Conservation (phyloP, 306 rosid genomes). For the Cucurbita moschata region DNA sequence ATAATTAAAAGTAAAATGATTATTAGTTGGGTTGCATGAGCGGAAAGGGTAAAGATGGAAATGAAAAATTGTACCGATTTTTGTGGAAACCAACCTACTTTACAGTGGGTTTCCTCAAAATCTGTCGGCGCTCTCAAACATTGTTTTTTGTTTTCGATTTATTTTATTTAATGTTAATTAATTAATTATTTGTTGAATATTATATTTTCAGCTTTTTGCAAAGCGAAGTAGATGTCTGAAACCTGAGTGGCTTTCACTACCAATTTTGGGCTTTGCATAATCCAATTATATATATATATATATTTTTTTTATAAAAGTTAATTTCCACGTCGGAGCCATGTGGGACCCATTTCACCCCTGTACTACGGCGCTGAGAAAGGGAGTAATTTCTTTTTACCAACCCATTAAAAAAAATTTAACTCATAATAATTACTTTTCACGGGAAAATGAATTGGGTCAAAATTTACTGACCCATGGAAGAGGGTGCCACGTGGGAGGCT, state of each 20-base stretch:
- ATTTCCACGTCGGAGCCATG: not conserved
- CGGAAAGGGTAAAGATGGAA: not conserved
- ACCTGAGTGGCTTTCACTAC: no score
- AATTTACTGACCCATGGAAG: not conserved
- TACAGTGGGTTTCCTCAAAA: not conserved
- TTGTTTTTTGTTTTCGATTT: not conserved
- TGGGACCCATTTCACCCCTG: not conserved
- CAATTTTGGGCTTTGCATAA: no score
- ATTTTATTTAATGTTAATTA: no score
- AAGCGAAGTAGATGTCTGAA: not conserved
- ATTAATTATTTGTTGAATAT: no score
- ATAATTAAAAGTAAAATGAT: no score
- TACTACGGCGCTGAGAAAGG: not conserved
- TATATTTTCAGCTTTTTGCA: not conserved
- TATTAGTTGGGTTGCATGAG: not conserved
- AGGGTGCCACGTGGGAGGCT: not conserved
- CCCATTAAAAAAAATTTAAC: not conserved
- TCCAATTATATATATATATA: no score
- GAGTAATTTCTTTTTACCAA: not conserved
- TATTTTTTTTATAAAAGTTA: not conserved
- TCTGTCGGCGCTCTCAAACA: not conserved
- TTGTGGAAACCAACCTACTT: constrained; percentile 2
- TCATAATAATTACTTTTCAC: not conserved
- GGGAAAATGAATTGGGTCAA: not conserved
- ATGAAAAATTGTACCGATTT: not conserved